phyloP scores from a whole-genome alignment of 495 filamentous ascomycete genomes.

The Aspergillus leporis region DNA sequence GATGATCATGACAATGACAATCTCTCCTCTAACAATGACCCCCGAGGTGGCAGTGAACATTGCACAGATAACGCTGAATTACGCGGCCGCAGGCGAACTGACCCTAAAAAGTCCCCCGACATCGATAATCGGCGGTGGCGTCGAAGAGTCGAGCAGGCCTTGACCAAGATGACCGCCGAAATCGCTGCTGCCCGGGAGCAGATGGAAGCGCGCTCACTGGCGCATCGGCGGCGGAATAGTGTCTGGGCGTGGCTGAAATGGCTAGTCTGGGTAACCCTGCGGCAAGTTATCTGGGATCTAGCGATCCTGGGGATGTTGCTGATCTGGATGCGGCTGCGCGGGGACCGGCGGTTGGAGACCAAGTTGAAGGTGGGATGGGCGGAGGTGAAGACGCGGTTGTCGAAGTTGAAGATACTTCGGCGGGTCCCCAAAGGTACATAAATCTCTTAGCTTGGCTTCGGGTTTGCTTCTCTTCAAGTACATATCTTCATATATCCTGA shows the following conservation, averaged over 20 bases:
- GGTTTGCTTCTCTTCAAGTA: slow-evolving; percentile 18
- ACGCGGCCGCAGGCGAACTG: slow-evolving; percentile 10
- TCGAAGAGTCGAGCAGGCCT: slow-evolving; percentile 78
- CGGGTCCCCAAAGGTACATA: slow-evolving; percentile 25
- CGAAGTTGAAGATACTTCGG: slow-evolving; percentile 43
- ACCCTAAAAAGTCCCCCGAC: slow-evolving; percentile 15
- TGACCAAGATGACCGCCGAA: slow-evolving; percentile 89
- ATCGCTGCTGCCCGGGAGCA: slow-evolving; percentile 92
- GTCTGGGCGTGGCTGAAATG: slow-evolving; percentile 71
- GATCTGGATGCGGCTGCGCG: slow-evolving; percentile 76
- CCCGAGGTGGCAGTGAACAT: slow-evolving; percentile 13
- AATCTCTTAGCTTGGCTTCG: slow-evolving; percentile 22
- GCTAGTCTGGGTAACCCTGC: slow-evolving; percentile 66
- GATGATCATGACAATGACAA: slow-evolving; percentile 33
- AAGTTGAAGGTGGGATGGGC: slow-evolving; percentile 67
- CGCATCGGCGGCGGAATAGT: slow-evolving; percentile 47
- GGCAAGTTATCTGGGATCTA: slow-evolving; percentile 73
- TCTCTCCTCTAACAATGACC: slow-evolving; percentile 11
- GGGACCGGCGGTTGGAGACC: slow-evolving; percentile 75
- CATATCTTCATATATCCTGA: slow-evolving; percentile 8
- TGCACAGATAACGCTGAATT: slow-evolving; percentile 5
- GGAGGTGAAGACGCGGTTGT: slow-evolving; percentile 58
- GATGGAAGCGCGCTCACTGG: slow-evolving; percentile 61
- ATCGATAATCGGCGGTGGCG: slow-evolving; percentile 62
- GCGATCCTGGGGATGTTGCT: slow-evolving; percentile 68